Base-by-base conservation (phyloP, 2,329 filamentous ascomycete genomes). In the Cladosporium sp. region DNA sequence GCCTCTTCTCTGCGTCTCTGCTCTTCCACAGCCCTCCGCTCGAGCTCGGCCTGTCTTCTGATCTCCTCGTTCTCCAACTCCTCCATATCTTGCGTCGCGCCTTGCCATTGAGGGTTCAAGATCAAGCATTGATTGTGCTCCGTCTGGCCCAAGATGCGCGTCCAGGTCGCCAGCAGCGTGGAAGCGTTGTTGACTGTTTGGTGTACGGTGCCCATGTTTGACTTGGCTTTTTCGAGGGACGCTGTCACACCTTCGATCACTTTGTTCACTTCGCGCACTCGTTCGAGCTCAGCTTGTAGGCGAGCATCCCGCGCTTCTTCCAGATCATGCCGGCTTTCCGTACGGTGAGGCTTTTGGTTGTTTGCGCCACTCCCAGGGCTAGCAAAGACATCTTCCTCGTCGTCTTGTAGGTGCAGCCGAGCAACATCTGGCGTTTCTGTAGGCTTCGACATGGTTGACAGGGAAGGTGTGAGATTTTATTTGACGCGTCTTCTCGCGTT, bases 41-140 rank as follows among this genome's bases (percentile, higher is more conserved):
- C 88, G 1, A 86, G 88, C 47, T 89, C 90, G 66, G 91, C 87
- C 70, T 90, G 88, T 67, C 84, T 86, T 62, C 87, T 78, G 12
- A 86, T 72, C 3, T 86, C 86, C 71, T 97, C 93, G 56, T 86
- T 87, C 74, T 97, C 93, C 58, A 92, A 84, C 61, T 96, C 91
- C n/a, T 85, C 81, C 39, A 96, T 75, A 75, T 99, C 94, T 69
- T 92, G 86, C 4, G 85, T 89, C 28, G 92, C 89, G 59, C 94
- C 94, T 70, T 93, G 88, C 92, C 93, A 99, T 60, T 85, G 81
- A 1, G 91, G 89, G 69, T 96, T 89, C 47, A 97, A 81, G 45
- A 99, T 88, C 52, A 99, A 80, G 22, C 94, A 87, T 73, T 97
- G 92, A 71, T 96, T 97, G 75, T 99, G 94, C 75, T 99, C 94